Percentiles rank a stretch among this genome's conserved stretches.
Conservation (phyloP, 257 asterid genomes). For the Solanum virginianum region DNA sequence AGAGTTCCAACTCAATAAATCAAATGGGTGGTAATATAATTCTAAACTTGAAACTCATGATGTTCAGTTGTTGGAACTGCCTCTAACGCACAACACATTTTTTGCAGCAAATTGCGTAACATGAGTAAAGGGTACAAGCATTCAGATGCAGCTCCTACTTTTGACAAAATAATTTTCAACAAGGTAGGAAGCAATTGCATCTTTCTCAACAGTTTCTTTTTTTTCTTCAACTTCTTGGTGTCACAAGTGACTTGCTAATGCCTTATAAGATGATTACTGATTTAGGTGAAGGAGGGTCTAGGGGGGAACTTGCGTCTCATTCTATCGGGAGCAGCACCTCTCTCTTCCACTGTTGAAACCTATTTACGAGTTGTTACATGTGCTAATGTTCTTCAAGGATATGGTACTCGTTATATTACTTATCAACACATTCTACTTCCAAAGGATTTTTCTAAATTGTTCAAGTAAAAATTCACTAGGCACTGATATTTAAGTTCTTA, state of each 20-base stretch:
- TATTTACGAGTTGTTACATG: slow-evolving; percentile 74
- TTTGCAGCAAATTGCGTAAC: slow-evolving; percentile 55
- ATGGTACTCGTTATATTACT: slow-evolving; percentile 24
- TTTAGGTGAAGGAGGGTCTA: slow-evolving; percentile 63
- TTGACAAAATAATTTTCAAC: slow-evolving; percentile 59
- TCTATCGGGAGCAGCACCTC: slow-evolving; percentile 86
- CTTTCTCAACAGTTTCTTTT: neutral
- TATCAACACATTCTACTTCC: neutral
- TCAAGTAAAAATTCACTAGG: neutral
- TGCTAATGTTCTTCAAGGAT: slow-evolving; percentile 79
- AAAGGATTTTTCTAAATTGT: neutral
- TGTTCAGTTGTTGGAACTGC: neutral
- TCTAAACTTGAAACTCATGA: neutral
- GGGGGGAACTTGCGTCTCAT: slow-evolving; percentile 79
- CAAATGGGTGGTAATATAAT: neutral
- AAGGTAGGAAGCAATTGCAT: slow-evolving; percentile 29
- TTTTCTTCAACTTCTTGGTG: neutral
- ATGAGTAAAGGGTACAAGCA: slow-evolving; percentile 67
- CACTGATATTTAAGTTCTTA: no score
- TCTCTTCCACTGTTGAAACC: slow-evolving; percentile 63
- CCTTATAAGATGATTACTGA: neutral
- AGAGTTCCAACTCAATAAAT: neutral
- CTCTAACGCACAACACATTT: neutral
- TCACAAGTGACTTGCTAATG: neutral
- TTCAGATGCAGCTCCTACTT: slow-evolving; percentile 54